Evolutionary conservation across 139 green algal species (phyloP), one percentile per base, ranked within the genome.

Genomic region (Diplosphaera chodatii): DNA sequence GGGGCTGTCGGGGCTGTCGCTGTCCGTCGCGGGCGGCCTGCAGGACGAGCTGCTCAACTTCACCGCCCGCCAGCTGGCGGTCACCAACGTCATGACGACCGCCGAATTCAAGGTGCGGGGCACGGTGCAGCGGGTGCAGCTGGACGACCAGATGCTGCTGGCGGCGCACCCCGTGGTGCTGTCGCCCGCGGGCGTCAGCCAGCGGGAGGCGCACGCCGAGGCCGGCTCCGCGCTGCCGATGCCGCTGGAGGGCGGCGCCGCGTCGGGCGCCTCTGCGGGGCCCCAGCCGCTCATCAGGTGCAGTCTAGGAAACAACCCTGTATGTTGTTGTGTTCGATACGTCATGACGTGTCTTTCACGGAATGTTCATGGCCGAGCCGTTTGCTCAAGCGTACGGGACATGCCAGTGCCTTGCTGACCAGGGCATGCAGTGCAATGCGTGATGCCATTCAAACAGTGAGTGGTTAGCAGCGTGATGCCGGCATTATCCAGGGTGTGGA

Each of bases 101-200:
- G 32, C 74, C 32, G 78, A 83, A 34, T 22, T 78, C 27, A 32
- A 72, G 62, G 59, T 64, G 34, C 48, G 63, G 18, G 82, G 80
- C 69, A 80, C 65, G 40, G 64, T 96, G 21, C 73, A 83, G 32
- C 79, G 80, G 22, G 28, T 94, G 23, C 90, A 96, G 83, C 79
- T 96, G 64, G 90, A 96, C 85, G 93, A 96, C 81, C 90, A 96
- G 80, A 83, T 92, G 78, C 80, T 96, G 63, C 85, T 91, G 63
- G 89, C 90, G 22, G 80, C 74, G 15, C 81, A 91, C 67, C 90
- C 90, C 0, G 89, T 96, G 41, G 89, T 96, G 67, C 80, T 96
- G 67, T 84, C 86, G 4, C 84, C 85, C 20, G 77, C 83, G 16
- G 74, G 73, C 22, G 74, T 63, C 18, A 68, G 67, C 6, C 69